Conservation (phyloP, 2,329 filamentous ascomycete species). For the Penicillium glabrum region DNA sequence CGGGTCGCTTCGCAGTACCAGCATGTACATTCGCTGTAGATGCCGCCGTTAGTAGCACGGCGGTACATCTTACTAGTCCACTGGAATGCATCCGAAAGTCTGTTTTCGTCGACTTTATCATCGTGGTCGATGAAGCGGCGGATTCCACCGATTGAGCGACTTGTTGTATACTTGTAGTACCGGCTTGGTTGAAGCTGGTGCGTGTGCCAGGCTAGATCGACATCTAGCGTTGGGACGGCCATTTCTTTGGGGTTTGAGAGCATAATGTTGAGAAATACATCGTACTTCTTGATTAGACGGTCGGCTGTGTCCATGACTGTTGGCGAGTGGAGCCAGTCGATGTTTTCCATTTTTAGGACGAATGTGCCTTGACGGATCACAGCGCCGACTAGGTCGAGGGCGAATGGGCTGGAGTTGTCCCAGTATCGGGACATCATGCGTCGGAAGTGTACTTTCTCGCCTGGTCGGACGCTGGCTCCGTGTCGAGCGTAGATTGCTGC, state of each 20-base stretch:
- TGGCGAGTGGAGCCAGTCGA: slow-evolving; percentile 78
- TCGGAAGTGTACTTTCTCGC: slow-evolving; percentile 40
- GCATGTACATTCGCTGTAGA: slow-evolving; percentile 51
- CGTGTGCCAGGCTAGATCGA: slow-evolving; percentile 39
- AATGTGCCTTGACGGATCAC: slow-evolving; percentile 45
- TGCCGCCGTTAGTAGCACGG: slow-evolving; percentile 58
- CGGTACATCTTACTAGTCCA: slow-evolving; percentile 73
- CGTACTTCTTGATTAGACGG: slow-evolving; percentile 56
- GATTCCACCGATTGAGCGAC: slow-evolving; percentile 4
- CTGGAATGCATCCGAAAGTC: slow-evolving; percentile 65
- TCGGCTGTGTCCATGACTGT: slow-evolving; percentile 62
- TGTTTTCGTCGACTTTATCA: slow-evolving; percentile 73
- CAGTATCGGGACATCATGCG: slow-evolving; percentile 46
- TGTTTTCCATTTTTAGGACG: slow-evolving; percentile 65
- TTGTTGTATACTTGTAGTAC: slow-evolving; percentile 49
- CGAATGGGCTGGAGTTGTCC: slow-evolving; percentile 40
- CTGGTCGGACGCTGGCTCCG: background rate
- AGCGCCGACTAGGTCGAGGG: slow-evolving; percentile 40
- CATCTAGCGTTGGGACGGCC: slow-evolving; percentile 35
- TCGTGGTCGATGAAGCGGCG: slow-evolving; percentile 73
- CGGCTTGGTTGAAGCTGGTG: slow-evolving; percentile 27
- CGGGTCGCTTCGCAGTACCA: slow-evolving; percentile 70
- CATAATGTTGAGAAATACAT: slow-evolving; percentile 46
- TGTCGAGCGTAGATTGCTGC: slow-evolving; percentile 14
- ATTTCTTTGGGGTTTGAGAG: slow-evolving; percentile 32